Evolutionary conservation across 129 eudicot genomes (phyloP).

Genomic region (Centella asiatica): DNA sequence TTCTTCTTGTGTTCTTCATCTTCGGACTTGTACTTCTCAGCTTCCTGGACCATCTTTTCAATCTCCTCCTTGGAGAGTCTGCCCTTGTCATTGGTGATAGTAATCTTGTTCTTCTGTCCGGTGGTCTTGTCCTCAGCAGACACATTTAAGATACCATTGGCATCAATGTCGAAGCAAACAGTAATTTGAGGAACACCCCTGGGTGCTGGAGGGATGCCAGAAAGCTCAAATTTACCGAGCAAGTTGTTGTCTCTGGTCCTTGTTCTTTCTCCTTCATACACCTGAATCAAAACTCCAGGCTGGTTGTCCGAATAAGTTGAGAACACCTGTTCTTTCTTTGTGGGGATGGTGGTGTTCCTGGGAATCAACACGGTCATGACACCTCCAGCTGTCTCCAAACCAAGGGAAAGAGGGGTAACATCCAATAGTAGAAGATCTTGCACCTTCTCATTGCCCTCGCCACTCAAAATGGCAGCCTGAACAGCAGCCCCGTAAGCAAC

Average conservation of each 20-base stretch:
- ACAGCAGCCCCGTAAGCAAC: constrained; percentile 36
- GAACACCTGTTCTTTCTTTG: constrained; percentile 32
- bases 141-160: constrained; percentile 27
- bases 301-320: constrained; percentile 36
- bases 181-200: constrained; percentile 32
- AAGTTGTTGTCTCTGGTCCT: constrained; percentile 30
- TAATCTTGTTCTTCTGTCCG: constrained; percentile 32
- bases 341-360: constrained; percentile 35
- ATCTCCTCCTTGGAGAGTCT: constrained; percentile 26
- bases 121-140: constrained; percentile 30
- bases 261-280: constrained; percentile 32
- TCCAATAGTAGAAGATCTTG: constrained; percentile 27
- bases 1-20: constrained; percentile 36
- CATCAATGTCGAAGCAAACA: constrained; percentile 26
- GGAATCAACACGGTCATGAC: constrained; percentile 33
- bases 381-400: constrained; percentile 33
- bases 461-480: constrained; percentile 30
- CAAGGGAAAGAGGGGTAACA: constrained; percentile 30
- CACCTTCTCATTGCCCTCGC: constrained; percentile 30
- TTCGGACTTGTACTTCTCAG: constrained; percentile 27
- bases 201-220: constrained; percentile 33
- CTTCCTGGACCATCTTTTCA: constrained; percentile 34
- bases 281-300: constrained; percentile 33
- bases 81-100: constrained; percentile 32
- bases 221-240: constrained; percentile 30